phyloP scores from a whole-genome alignment of 2,329 filamentous ascomycete species.

The Aspergillus sp. region DNA sequence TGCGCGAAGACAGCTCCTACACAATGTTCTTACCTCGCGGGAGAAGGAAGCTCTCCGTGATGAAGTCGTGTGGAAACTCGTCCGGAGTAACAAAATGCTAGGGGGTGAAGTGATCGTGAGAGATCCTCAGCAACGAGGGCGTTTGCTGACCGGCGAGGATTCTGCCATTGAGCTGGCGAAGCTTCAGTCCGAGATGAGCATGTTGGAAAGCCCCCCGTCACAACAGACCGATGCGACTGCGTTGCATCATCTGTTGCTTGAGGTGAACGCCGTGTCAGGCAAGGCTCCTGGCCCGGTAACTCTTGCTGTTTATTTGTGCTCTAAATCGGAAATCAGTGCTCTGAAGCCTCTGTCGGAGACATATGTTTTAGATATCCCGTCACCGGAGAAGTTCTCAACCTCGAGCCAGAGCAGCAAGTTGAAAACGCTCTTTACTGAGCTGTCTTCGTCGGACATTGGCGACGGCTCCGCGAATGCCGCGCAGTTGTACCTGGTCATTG shows the following conservation, averaged over 20 bases:
- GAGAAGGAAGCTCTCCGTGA: slow-evolving; percentile 76
- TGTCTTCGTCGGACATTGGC: slow-evolving; percentile 67
- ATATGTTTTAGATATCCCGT: slow-evolving; percentile 67
- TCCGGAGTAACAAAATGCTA: slow-evolving; percentile 87
- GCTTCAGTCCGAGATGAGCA: slow-evolving; percentile 90
- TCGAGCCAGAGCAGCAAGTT: slow-evolving; percentile 58
- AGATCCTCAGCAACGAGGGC: slow-evolving; percentile 71
- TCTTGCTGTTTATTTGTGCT: slow-evolving; percentile 67
- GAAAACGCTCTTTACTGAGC: slow-evolving; percentile 78
- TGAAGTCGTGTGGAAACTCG: slow-evolving; percentile 89
- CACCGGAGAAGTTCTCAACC: slow-evolving; percentile 60
- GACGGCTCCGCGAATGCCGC: slow-evolving; percentile 53
- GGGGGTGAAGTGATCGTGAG: slow-evolving; percentile 91
- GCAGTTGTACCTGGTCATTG: slow-evolving; percentile 75
- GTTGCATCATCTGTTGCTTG: slow-evolving; percentile 71
- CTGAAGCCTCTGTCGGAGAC: slow-evolving; percentile 69
- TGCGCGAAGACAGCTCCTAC: slow-evolving; percentile 77
- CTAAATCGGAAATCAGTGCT: slow-evolving; percentile 55
- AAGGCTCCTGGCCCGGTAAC: slow-evolving; percentile 66
- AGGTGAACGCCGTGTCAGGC: slow-evolving; percentile 73
- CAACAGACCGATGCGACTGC: slow-evolving; percentile 57
- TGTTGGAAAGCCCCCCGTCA: slow-evolving; percentile 73
- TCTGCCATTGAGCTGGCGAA: slow-evolving; percentile 85
- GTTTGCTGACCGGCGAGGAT: slow-evolving; percentile 83
- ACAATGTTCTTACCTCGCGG: slow-evolving; percentile 81